Evolutionary conservation across 2,329 filamentous ascomycete genomes (phyloP), one percentile per base, ranked within the genome.

Genomic region (Clonostachys chloroleuca): DNA sequence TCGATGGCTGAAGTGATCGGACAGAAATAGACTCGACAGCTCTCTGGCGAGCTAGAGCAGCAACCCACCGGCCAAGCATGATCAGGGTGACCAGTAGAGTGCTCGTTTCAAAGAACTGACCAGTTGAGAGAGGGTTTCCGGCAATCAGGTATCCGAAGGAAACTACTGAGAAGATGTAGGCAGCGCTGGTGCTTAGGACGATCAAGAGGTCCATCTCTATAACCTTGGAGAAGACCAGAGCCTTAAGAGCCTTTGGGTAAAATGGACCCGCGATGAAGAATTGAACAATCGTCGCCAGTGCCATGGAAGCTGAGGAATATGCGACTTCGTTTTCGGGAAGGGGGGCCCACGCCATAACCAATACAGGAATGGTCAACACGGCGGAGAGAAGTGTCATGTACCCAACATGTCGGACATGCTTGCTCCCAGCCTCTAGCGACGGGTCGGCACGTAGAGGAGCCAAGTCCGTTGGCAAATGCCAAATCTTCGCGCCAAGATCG

Each of bases 181-280:
- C 74, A 10, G 67, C 65, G 3, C 65, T 71, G 7, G 70, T 77
- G 50, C 73, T 75, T 41, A 78, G 55, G 3, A 71, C 66, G n/a
- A 78, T 64, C 8, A 78, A 60, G 46, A 76, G 63, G 49, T 78
- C 74, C 71, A 78, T 76, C 52, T 78, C 72, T 12, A 77, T 61
- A 1, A 66, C 51, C 4, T 59, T 56, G 35, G 60, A 64, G 50
- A 66, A 66, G 10, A 74, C 54, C 1, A 78, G 58, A 5, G 69
- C 61, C 46, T 65, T 66, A 16, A 74, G 52, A 5, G 74, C 73
- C 2, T 60, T 62, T 6, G 64, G 60, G 46, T 77, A 72, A 50
- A 78, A 77, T 14, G 72, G 60, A 6, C 57, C 58, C 18, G 65
- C 59, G 5, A 68, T 65, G 24, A 73, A 59, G 6, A 63, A 47